A percentile compares a stretch with the other conserved stretches of the same genome.
These are phyloP conservation scores for Schizonepeta tenuifolia DNA, from an alignment of 257 asterid species.

Conservation along the genomic window DNA sequence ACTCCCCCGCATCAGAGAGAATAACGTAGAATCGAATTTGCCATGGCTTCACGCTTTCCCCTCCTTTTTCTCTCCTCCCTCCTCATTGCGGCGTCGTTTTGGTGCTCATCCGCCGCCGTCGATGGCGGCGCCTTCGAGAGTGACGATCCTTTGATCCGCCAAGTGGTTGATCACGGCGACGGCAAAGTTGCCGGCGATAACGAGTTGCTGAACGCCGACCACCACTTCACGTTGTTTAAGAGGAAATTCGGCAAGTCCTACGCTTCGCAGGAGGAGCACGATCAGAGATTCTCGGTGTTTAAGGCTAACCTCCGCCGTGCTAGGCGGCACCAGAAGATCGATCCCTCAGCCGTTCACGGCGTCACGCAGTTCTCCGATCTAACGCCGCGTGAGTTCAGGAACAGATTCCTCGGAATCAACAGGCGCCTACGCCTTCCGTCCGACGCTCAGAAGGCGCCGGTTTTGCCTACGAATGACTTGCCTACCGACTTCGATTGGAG, in stretches of 20 bases:
- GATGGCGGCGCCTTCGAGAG: slow-evolving; percentile 26
- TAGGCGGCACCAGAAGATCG: slow-evolving; percentile 71
- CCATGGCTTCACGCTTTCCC: slow-evolving; percentile 48
- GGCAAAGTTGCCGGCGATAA: slow-evolving; percentile 35
- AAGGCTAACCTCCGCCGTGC: slow-evolving; percentile 87
- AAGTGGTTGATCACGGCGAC: slow-evolving; percentile 61
- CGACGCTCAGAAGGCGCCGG: slow-evolving; percentile 78
- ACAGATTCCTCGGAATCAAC: slow-evolving; percentile 65
- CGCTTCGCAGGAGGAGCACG: slow-evolving; percentile 68
- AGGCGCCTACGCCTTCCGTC: slow-evolving; percentile 60
- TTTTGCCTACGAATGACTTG: slow-evolving; percentile 74
- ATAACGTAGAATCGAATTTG: slow-evolving; percentile 12
- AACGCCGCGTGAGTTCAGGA: slow-evolving; percentile 72
- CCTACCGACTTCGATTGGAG: slow-evolving; percentile 89
- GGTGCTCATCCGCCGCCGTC: slow-evolving; percentile 33
- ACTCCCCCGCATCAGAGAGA: slow-evolving; percentile 17
- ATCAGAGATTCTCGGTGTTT: slow-evolving; percentile 65
- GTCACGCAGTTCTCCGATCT: slow-evolving; percentile 89
- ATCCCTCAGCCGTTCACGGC: slow-evolving; percentile 87
- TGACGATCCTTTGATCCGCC: slow-evolving; percentile 66
- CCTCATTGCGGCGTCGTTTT: slow-evolving; percentile 43
- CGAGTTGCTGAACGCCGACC: slow-evolving; percentile 55
- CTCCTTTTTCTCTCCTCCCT: slow-evolving; percentile 35
- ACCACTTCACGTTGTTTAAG: slow-evolving; percentile 68
- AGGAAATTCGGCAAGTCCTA: slow-evolving; percentile 64